Base-by-base conservation (phyloP, 257 asterid species). In the Orobanche coerulescens region DNA sequence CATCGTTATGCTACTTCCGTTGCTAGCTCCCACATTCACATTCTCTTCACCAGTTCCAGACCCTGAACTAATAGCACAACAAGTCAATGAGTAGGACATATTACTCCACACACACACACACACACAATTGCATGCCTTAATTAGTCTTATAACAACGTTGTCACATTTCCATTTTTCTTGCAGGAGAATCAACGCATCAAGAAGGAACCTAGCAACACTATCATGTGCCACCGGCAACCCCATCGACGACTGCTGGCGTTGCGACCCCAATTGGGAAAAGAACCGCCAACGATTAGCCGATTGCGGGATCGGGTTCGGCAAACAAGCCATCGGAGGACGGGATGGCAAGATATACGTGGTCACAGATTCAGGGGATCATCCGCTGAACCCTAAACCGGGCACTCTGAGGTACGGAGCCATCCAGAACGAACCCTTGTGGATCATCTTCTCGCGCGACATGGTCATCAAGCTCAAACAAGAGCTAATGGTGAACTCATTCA, bases 201-300 rank as follows among this genome's bases (percentile, higher is more conserved):
- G 93, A 58, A 81, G 96, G 73, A 80, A 59, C 72, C 62, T 88
- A 43, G 84, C 76, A 0, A 79, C 69, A 54, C 65, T 79, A 3
- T 83, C 95, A 0, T 88, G 96, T 37, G 67, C 76, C 2, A 88
- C 95, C 4, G 96, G 96, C 6, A 88, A 88, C 73, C 96, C 96
- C 0, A 85, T 85, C 13, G 96, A 88, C 53, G 96, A 88, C 65
- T 88, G 96, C 75, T 88, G 96, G 96, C 88, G 95, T 4, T 88
- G 96, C 67, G 96, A 88, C 22, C 64, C 66, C 33, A 77, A 84
- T 18, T 88, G 96, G 96, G 84, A 72, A 5, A 63, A 42, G 68
- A 88, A 88, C 70, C 82, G 96, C 1, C 82, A 83, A 46, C 75
- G 55, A 16, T 47, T 83, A 4, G 90, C 90, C 12, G 83, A 80